Conservation (phyloP, 1,139 yeast genomes). For the Saccharomycopsis hybrid region DNA sequence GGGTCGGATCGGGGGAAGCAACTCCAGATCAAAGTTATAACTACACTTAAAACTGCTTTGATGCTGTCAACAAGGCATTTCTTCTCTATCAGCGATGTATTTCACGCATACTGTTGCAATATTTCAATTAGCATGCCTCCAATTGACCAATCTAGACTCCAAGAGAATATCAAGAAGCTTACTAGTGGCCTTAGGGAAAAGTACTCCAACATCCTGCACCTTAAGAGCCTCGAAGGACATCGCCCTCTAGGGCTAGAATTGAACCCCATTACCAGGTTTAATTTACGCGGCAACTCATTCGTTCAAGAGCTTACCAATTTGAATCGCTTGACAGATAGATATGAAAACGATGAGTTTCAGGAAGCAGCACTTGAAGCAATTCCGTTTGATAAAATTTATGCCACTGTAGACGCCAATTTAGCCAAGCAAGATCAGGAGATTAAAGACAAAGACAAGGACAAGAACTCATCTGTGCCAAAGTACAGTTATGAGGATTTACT, state of each 20-base stretch:
- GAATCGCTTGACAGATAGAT: neutral
- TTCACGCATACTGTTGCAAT: too few relatives aligned
- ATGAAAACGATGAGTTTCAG: slow-evolving; percentile 6
- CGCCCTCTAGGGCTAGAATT: neutral
- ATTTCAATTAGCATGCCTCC: too few relatives aligned
- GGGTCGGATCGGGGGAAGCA: too few relatives aligned
- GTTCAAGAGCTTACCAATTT: slow-evolving; percentile 4
- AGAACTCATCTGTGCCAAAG: neutral
- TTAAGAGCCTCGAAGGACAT: neutral
- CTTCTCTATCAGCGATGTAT: too few relatives aligned
- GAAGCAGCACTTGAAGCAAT: slow-evolving; percentile 13
- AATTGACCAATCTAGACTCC: neutral
- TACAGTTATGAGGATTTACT: slow-evolving; percentile 41
- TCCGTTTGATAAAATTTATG: slow-evolving; percentile 14
- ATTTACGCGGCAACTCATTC: neutral
- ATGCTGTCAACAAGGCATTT: too few relatives aligned
- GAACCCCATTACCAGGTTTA: neutral
- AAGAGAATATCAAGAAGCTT: neutral
- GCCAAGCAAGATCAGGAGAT: neutral
- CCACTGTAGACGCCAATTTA: slow-evolving; percentile 10
- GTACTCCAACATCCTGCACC: slow-evolving; percentile 1
- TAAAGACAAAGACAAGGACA: neutral
- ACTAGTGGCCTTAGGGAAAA: neutral
- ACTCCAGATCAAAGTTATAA: too few relatives aligned
- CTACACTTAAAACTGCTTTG: too few relatives aligned